A percentile compares a stretch with the other conserved stretches of the same genome.
These are phyloP conservation scores for Vairimorpha apis DNA, from an alignment of 371 early-diverging fungal genomes.

Conservation along the genomic window DNA sequence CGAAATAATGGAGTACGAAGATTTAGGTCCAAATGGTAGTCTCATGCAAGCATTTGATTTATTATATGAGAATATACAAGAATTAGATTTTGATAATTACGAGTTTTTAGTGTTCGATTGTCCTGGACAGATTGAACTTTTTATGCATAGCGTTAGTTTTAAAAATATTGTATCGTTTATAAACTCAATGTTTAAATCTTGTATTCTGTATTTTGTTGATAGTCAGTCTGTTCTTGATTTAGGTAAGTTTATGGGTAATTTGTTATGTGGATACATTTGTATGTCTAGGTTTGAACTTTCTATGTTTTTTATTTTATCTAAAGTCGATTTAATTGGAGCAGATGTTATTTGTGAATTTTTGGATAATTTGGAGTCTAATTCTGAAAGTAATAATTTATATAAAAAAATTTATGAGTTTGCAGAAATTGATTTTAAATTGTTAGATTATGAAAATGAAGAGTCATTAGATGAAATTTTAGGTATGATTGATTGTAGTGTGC, in stretches of 20 bases:
- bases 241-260: constrained; percentile 84
- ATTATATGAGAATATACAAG: constrained; percentile 78
- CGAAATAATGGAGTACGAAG: constrained; percentile 90
- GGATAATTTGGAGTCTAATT: constrained; percentile 63
- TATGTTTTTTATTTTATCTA: constrained; percentile 87
- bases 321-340: constrained; percentile 74
- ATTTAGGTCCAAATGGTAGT: constrained; percentile 95
- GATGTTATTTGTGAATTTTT: constrained; percentile 9
- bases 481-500: constrained; percentile 82
- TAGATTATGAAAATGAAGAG: constrained; percentile 85
- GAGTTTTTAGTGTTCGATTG: constrained; percentile 93
- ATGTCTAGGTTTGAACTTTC: constrained; percentile 88
- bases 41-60: constrained; percentile 86
- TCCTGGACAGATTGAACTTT: constrained; percentile 98
- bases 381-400: constrained; percentile 44
- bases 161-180: constrained; percentile 70
- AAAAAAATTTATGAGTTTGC: neutral
- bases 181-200: constrained; percentile 65
- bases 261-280: constrained; percentile 70
- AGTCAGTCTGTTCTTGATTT: constrained; percentile 83
- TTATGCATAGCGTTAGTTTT: constrained; percentile 92
- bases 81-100: constrained; percentile 82
- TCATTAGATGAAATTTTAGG: constrained; percentile 73
- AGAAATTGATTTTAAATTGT: constrained; percentile 76
- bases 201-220: constrained; percentile 84